These are phyloP conservation scores for Rhodotorula mucilaginosa DNA, from an alignment of 1,284 basidiomycete genomes.

Conservation along the genomic window DNA sequence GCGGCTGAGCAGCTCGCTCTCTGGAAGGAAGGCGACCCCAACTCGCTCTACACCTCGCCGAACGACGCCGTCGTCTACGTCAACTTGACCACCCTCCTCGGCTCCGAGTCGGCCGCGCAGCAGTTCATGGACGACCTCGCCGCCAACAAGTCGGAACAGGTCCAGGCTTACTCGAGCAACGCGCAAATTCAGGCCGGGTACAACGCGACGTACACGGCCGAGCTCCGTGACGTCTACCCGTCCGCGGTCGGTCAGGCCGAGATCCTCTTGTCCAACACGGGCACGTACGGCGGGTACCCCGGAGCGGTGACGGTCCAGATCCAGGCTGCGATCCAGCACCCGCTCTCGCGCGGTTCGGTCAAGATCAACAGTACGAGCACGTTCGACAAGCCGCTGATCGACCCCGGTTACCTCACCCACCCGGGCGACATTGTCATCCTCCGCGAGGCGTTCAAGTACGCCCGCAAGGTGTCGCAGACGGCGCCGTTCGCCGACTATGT, in stretches of 20 bases:
- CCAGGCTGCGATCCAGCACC: slow-evolving; percentile 67
- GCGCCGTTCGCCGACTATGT: slow-evolving; percentile 39
- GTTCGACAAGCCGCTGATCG: slow-evolving; percentile 60
- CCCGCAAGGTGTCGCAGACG: slow-evolving; percentile 40
- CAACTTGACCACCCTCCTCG: slow-evolving; percentile 59
- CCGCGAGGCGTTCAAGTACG: slow-evolving; percentile 61
- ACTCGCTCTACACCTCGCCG: slow-evolving; percentile 61
- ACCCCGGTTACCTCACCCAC: slow-evolving; percentile 60
- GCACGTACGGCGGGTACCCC: slow-evolving; percentile 47
- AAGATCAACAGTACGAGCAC: slow-evolving; percentile 58
- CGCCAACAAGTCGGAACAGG: slow-evolving; percentile 48
- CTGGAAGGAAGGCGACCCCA: slow-evolving; percentile 41
- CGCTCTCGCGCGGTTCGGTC: slow-evolving; percentile 55
- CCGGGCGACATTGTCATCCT: slow-evolving; percentile 57
- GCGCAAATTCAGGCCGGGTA: slow-evolving; percentile 19
- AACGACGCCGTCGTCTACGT: slow-evolving; percentile 68
- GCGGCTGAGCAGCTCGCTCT: slow-evolving; percentile 39
- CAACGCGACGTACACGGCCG: slow-evolving; percentile 37
- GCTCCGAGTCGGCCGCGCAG: slow-evolving; percentile 45
- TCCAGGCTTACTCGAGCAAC: slow-evolving; percentile 42
- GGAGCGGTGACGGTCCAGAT: slow-evolving; percentile 52
- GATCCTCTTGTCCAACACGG: slow-evolving; percentile 61
- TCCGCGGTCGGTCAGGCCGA: slow-evolving; percentile 60
- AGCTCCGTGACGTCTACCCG: slow-evolving; percentile 33
- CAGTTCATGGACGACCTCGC: slow-evolving; percentile 47